These are phyloP conservation scores for Lachancea nothofagi DNA, from an alignment of 805 yeast genomes.

Conservation along the genomic window DNA sequence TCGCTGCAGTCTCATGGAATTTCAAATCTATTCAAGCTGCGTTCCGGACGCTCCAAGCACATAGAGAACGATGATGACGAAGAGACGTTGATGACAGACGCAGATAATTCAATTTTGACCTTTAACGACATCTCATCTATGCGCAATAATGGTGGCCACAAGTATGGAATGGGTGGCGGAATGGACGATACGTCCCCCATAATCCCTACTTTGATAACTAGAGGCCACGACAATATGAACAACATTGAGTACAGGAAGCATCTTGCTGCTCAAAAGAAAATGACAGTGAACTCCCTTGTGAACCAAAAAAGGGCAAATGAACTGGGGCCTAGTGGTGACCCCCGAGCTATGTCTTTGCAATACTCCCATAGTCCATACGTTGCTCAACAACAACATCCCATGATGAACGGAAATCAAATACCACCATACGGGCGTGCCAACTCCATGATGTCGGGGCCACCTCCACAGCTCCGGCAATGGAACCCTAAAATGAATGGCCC, in stretches of 20 bases:
- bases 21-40: conserved; percentile 3
- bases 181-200: conserved; percentile 60
- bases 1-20: conserved; percentile 7
- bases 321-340: conserved; percentile 33
- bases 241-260: conserved; percentile 65
- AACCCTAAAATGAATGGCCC: background rate
- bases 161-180: conserved; percentile 44
- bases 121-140: conserved; percentile 61
- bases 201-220: conserved; percentile 58
- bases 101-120: conserved; percentile 41
- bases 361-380: conserved; percentile 10
- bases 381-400: conserved; percentile 1
- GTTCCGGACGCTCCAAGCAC: conserved; percentile 2
- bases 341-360: conserved; percentile 44
- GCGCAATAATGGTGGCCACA: conserved; percentile 55
- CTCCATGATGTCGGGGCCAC: conserved; percentile 15
- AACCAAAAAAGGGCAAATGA: conserved; percentile 30
- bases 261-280: conserved; percentile 61
- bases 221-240: conserved; percentile 32
- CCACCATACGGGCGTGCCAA: conserved; percentile 8
- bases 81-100: conserved; percentile 29
- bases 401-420: conserved; percentile 8
- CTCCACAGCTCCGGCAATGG: conserved; percentile 8
- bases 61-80: conserved; percentile 36
- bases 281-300: conserved; percentile 44